phyloP scores from a whole-genome alignment of 164 flowering plant genomes.

The Berberis vulgaris region DNA sequence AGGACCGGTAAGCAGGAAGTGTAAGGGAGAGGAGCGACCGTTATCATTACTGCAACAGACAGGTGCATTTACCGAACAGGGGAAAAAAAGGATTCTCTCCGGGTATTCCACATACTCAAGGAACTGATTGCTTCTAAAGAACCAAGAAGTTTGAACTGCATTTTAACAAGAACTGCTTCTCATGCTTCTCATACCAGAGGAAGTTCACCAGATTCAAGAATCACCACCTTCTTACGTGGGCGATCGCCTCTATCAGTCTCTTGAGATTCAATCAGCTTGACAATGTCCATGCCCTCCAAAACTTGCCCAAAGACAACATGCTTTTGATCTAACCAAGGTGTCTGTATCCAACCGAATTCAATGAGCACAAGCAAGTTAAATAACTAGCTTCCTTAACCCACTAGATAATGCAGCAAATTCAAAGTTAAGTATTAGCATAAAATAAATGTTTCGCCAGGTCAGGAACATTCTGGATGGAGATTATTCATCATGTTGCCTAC shows the following conservation, averaged over 20 bases:
- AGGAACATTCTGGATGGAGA: too few relatives aligned
- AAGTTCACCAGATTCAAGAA: slow-evolving; percentile 88
- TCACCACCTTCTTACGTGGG: slow-evolving; percentile 61
- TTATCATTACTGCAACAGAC: too few relatives aligned
- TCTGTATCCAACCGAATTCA: slow-evolving; percentile 35
- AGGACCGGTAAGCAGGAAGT: too few relatives aligned
- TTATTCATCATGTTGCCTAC: too few relatives aligned
- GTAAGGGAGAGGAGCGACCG: too few relatives aligned
- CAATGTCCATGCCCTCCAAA: slow-evolving; percentile 88
- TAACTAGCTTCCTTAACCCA: not conserved
- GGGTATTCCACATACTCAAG: not conserved
- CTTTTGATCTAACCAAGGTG: slow-evolving; percentile 93
- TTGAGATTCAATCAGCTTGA: slow-evolving; percentile 72
- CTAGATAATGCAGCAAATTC: not conserved
- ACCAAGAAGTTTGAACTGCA: too few relatives aligned
- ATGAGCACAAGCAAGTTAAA: not conserved
- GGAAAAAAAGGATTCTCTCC: too few relatives aligned
- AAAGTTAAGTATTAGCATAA: too few relatives aligned
- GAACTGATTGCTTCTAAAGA: too few relatives aligned
- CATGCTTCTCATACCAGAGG: slow-evolving; percentile 34
- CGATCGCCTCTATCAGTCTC: slow-evolving; percentile 95
- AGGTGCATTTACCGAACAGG: too few relatives aligned
- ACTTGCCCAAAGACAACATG: slow-evolving; percentile 98
- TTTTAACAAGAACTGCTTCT: too few relatives aligned
- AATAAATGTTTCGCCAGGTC: too few relatives aligned